These are phyloP conservation scores for Ogataea nonfermentans DNA, from an alignment of 805 yeast species.

Conservation along the genomic window DNA sequence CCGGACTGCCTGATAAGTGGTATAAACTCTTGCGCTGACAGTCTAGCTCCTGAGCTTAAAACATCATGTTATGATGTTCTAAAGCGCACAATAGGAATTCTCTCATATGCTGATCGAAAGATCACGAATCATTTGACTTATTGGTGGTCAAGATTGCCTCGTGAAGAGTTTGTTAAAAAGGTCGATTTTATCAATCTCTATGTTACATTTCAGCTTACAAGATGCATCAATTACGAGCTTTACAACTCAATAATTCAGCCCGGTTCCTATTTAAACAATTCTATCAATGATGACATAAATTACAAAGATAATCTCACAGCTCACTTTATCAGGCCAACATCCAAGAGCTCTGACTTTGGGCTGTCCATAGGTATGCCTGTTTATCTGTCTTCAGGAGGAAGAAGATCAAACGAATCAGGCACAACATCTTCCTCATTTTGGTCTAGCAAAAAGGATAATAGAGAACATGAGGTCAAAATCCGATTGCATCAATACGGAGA, in stretches of 20 bases:
- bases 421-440: conserved; percentile 13
- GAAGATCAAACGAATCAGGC: conserved; percentile 9
- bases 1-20: conserved; percentile 42
- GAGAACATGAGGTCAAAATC: conserved; percentile 36
- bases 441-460: conserved; percentile 17
- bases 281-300: conserved; percentile 30
- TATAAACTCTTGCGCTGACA: conserved; percentile 20
- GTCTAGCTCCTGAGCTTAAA: conserved; percentile 46
- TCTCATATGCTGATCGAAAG: conserved; percentile 48
- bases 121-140: conserved; percentile 45
- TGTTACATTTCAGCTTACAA: conserved; percentile 70
- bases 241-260: conserved; percentile 24
- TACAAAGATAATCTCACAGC: conserved; percentile 28
- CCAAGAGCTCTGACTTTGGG: conserved; percentile 27
- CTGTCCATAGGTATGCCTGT: conserved; percentile 27
- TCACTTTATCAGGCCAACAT: conserved; percentile 27
- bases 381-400: conserved; percentile 22
- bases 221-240: conserved; percentile 41
- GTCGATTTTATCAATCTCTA: conserved; percentile 73
- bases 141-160: conserved; percentile 50
- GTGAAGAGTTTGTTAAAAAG: conserved; percentile 45
- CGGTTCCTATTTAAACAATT: conserved; percentile 16
- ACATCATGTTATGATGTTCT: conserved; percentile 63
- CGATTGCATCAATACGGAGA: conserved; percentile 61
- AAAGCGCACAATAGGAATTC: conserved; percentile 65